Conservation (phyloP, 805 yeast genomes). For the Candida maris region DNA sequence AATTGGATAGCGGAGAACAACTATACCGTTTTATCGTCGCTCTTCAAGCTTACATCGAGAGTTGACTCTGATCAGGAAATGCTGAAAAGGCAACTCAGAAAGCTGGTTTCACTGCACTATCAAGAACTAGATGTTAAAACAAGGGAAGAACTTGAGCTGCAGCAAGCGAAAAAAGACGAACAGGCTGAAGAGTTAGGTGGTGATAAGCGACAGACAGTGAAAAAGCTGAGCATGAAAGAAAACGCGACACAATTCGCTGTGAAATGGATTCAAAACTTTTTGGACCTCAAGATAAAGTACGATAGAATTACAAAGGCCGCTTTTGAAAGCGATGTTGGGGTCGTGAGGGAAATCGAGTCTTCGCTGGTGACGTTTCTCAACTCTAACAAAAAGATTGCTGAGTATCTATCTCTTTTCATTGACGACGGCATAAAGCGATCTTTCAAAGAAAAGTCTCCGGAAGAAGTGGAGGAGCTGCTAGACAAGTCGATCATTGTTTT, state of each 20-base stretch:
- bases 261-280: conserved; percentile 61
- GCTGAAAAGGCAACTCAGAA: conserved; percentile 45
- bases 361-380: conserved; percentile 64
- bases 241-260: conserved; percentile 52
- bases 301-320: conserved; percentile 44
- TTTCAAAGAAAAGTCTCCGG: conserved; percentile 43
- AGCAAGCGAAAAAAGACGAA: conserved; percentile 20
- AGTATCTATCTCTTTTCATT: conserved; percentile 52
- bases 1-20: conserved; percentile 52
- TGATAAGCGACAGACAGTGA: conserved; percentile 15
- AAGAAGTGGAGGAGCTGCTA: conserved; percentile 45
- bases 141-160: conserved; percentile 17
- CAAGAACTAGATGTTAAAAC: conserved; percentile 30
- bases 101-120: conserved; percentile 47
- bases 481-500: conserved; percentile 59
- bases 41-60: conserved; percentile 48
- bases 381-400: conserved; percentile 43
- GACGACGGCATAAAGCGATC: conserved; percentile 54
- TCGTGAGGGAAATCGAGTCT: conserved; percentile 54
- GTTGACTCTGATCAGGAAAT: conserved; percentile 52
- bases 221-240: conserved; percentile 26
- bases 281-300: conserved; percentile 50
- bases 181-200: conserved; percentile 7
- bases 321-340: conserved; percentile 44
- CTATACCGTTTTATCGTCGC: conserved; percentile 39